These are phyloP conservation scores for Biancaea sappan DNA, from an alignment of 306 rosid species.

Conservation along the genomic window DNA sequence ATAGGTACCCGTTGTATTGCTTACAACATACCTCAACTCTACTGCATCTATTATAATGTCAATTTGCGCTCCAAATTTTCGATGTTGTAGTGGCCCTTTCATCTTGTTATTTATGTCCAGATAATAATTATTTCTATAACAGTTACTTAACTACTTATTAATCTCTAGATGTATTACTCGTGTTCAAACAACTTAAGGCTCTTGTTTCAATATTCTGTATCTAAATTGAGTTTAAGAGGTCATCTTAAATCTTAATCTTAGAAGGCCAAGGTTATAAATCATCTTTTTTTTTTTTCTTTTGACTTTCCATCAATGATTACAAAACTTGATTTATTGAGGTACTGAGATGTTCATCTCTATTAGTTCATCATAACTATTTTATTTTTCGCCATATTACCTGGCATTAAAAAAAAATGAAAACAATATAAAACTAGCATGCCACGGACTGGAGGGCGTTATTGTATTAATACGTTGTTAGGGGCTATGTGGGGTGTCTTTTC, in stretches of 20 bases:
- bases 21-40: not conserved
- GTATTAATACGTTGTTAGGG: too few species aligned
- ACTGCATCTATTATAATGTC: not conserved
- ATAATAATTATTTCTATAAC: not conserved
- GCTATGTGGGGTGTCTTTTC: too few species aligned
- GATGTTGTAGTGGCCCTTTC: not conserved
- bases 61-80: not conserved
- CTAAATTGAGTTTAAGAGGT: not conserved
- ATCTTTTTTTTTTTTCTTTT: too few species aligned
- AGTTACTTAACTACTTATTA: not conserved
- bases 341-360: not conserved
- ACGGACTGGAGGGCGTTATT: too few species aligned
- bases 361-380: not conserved
- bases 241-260: not conserved
- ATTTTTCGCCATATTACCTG: not conserved
- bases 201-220: not conserved
- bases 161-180: not conserved
- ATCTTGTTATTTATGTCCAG: not conserved
- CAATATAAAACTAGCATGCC: not conserved
- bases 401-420: not conserved
- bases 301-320: not conserved
- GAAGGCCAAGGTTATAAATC: not conserved
- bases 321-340: conserved; percentile 1
- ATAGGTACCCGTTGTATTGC: not conserved
- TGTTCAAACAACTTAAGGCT: not conserved